Evolutionary conservation across 2,329 filamentous ascomycete species (phyloP), one percentile per base, ranked within the genome.

Genomic region (Pseudogymnoascus sp.): DNA sequence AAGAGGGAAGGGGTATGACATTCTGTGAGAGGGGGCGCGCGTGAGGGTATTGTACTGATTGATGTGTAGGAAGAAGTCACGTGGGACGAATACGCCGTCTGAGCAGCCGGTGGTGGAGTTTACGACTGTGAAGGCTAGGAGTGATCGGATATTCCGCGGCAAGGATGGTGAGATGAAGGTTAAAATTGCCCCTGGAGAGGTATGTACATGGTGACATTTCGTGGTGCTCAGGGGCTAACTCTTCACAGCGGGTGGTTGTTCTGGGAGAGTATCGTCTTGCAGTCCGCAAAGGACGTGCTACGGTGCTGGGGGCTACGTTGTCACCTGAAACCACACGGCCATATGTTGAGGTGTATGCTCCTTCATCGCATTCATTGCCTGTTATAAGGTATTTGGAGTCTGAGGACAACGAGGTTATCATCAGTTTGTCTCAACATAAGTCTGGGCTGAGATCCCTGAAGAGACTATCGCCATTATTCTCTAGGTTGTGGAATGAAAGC

Each of bases 331-430:
- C 78, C 25, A 71, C 67, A 1, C 69, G 9, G 1, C 25, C 25
- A 18, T 38, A n/a, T 58, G 14, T 38, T n/a, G 16, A 37, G 18
- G 77, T 90, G 14, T 84, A 83, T 70, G 86, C 88, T 14, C 83
- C 88, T 1, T 80, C 81, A 41, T 89, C 86, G 37, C 84, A 90
- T 68, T 84, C 89, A 1, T 72, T 93, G 1, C 88, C 87, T 1
- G 82, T 87, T 0, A 77, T 93, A 34, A 75, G 82, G 54, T 84
- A 79, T 43, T 68, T 65, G 20, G 63, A 63, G 57, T 66, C 74
- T 0, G 77, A 82, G 50, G 71, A 78, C 8, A 77, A 78, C 0
- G 72, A 69, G 1, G 70, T 89, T 0, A 81, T 88, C 62, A 72
- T 91, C 22, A 74, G 79, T 34, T 70, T 85, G 4, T 79, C 82